Conservation (phyloP, 2,329 filamentous ascomycete species). For the Pseudogymnoascus sp. region DNA sequence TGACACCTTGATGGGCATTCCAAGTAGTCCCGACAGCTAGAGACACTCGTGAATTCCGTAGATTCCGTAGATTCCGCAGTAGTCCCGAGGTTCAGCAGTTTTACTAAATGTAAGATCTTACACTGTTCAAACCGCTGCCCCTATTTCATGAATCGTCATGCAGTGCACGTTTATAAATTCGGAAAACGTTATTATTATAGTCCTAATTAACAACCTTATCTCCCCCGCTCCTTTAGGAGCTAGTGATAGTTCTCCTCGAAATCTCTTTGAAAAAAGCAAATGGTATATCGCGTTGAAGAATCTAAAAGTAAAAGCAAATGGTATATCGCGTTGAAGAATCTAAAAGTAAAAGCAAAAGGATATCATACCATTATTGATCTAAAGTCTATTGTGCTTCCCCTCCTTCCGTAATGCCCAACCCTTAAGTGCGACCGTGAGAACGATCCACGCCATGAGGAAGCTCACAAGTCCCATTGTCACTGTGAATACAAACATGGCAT, state of each 20-base stretch:
- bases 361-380: not conserved
- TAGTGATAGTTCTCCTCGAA: too few relatives aligned
- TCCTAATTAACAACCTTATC: too few relatives aligned
- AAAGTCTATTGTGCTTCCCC: not conserved
- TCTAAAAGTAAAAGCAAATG: not conserved
- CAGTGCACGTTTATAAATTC: too few relatives aligned
- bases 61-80: too few relatives aligned
- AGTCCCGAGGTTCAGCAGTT: too few relatives aligned
- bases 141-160: too few relatives aligned
- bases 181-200: too few relatives aligned
- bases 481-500: conserved; percentile 92
- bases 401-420: conserved; percentile 64
- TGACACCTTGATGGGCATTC: not conserved
- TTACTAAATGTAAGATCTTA: too few relatives aligned
- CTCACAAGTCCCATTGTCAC: conserved; percentile 76
- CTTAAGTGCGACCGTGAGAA: conserved; percentile 72
- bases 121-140: too few relatives aligned
- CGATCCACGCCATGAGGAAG: conserved; percentile 77
- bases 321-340: not conserved
- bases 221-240: too few relatives aligned
- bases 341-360: not conserved
- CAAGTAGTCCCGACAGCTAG: not conserved
- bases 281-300: not conserved
- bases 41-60: too few relatives aligned
- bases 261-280: not conserved